A percentile compares a stretch with the other conserved stretches of the same genome.
phyloP scores from a whole-genome alignment of 1,284 basidiomycete genomes.

The Rhodotorula sp. region DNA sequence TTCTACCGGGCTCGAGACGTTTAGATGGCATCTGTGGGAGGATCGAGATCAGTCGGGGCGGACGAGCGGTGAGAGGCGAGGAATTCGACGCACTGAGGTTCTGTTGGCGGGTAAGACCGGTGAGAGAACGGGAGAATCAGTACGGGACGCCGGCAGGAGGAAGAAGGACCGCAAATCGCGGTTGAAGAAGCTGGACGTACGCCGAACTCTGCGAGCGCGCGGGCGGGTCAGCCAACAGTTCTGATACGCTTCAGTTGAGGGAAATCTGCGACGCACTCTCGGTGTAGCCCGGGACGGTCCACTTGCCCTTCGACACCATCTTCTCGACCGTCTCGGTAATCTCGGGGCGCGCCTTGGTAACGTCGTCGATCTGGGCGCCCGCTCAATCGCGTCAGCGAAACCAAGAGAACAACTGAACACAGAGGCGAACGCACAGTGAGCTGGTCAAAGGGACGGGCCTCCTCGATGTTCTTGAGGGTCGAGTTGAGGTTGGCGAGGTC shows the following conservation, averaged over 20 bases:
- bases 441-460: constrained; percentile 96
- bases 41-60: background rate
- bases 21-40: constrained; percentile 12
- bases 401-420: background rate
- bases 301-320: constrained; percentile 99
- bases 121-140: background rate
- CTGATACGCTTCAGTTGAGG: too few relatives aligned
- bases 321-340: constrained; percentile 89
- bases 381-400: background rate
- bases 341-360: constrained; percentile 88
- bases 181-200: background rate
- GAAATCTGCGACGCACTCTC: constrained; percentile 47
- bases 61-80: too few relatives aligned
- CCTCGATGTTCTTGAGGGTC: constrained; percentile 95
- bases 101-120: background rate
- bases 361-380: constrained; percentile 70
- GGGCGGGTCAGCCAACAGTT: background rate
- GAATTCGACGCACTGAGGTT: constrained; percentile 7
- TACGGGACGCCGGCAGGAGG: background rate
- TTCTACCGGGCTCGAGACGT: background rate
- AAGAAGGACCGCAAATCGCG: background rate
- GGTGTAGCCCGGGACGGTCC: constrained; percentile 81
- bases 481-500: constrained; percentile 90
- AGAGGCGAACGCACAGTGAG: constrained; percentile 66
- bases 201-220: constrained; percentile 17